Evolutionary conservation across 306 rosid genomes (phyloP), one percentile per base, ranked within the genome.

Genomic region (Nissolia schottii): DNA sequence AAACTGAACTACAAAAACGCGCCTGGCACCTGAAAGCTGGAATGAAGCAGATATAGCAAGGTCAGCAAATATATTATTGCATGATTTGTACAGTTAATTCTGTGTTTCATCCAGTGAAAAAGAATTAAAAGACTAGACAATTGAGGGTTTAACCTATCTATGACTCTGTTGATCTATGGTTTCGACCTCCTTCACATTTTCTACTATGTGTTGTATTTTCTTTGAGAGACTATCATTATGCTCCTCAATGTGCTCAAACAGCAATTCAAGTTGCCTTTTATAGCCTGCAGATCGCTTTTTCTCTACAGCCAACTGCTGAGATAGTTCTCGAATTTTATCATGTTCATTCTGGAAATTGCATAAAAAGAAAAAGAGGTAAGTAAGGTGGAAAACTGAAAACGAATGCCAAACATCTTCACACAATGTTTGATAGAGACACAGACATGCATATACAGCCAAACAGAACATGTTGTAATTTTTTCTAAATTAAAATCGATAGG

Each of bases 221-320:
- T 83, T 91, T 41, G 99, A 87, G 66, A 94, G 84, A 78, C 74
- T 86, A 77, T 87, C 83, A 63, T 94, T 94, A 81, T 91, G 97
- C 84, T 94, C 93, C 23, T 89, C 97, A 18, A 91, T 91, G 71
- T 89, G 96, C 84, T 89, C 96, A 50, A 94, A 94, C 74, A 94
- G 68, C 77, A 89, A 73, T 74, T 94, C 99, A 64, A 94, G 90
- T 71, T 91, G 99, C 82, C 97, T 91, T 85, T 89, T 94, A 83
- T 94, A 91, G 1, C 85, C 78, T 1, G 95, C 97, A 1, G 93
- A 79, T 81, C 97, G 89, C 79, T 89, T 94, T 70, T 84, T 94
- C 90, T 94, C 99, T 54, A 78, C 29, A 8, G 96, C 88, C 85
- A 94, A 83, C 77, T 91, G 96, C 80, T 94, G 97, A 46, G 97